These are phyloP conservation scores for Sugiyamaella chiloensis DNA, from an alignment of 805 yeast species.

Conservation along the genomic window DNA sequence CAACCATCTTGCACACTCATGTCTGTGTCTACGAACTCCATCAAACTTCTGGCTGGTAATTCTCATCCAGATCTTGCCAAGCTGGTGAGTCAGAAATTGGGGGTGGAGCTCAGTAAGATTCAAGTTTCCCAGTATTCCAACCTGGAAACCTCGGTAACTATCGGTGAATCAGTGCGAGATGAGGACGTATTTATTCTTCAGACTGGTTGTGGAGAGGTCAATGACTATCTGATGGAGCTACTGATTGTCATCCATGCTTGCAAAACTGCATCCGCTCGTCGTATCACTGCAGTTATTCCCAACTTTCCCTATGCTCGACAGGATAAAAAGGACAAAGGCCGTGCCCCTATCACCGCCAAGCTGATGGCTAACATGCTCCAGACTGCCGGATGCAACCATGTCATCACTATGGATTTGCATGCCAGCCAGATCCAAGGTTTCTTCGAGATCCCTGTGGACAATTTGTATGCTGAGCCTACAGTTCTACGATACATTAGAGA, in stretches of 20 bases:
- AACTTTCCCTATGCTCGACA: constrained; percentile 97
- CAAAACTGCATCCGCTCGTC: constrained; percentile 90
- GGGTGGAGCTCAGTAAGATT: constrained; percentile 66
- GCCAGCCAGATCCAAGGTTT: constrained; percentile 98
- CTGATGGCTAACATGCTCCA: constrained; percentile 86
- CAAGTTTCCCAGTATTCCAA: constrained; percentile 84
- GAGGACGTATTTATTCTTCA: constrained; percentile 85
- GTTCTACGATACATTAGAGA: constrained; percentile 78
- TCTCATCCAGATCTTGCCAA: constrained; percentile 85
- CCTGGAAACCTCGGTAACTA: constrained; percentile 82
- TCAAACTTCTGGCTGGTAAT: constrained; percentile 62
- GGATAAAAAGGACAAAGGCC: constrained; percentile 90
- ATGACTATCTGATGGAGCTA: constrained; percentile 83
- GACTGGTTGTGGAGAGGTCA: constrained; percentile 81
- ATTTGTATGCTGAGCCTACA: constrained; percentile 90
- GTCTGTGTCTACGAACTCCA: constrained; percentile 41
- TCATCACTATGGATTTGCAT: constrained; percentile 94
- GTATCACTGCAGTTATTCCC: constrained; percentile 92
- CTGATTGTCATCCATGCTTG: constrained; percentile 91
- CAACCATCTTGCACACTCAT: no score
- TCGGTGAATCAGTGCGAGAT: constrained; percentile 85
- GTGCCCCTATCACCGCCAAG: constrained; percentile 97
- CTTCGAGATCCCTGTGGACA: constrained; percentile 92
- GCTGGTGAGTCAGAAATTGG: constrained; percentile 62
- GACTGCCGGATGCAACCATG: constrained; percentile 94